A percentile compares a stretch with the other conserved stretches of the same genome.
Evolutionary conservation across 768 basidiomycete genomes (phyloP).

Genomic region (Pisolithus albus): DNA sequence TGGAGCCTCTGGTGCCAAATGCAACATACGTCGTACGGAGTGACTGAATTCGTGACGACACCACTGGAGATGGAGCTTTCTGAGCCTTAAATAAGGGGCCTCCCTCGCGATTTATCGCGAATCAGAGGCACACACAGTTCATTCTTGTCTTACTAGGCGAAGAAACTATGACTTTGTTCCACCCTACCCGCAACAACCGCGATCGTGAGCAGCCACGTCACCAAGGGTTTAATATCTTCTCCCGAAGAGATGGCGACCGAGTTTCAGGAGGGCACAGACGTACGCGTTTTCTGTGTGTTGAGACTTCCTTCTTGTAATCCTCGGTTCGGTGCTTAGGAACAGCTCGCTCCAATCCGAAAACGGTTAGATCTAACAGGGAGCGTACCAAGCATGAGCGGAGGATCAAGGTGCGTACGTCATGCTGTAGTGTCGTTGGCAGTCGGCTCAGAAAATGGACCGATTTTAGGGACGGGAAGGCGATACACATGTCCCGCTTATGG

Average conservation of each 20-base stretch:
- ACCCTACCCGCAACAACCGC: no score
- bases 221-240: neutral
- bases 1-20: no score
- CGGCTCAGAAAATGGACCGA: neutral
- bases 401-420: conserved; percentile 35
- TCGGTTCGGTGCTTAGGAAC: conserved; percentile 29
- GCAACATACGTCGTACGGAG: no score
- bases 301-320: conserved; percentile 5
- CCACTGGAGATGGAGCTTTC: no score
- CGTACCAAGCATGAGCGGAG: conserved; percentile 41
- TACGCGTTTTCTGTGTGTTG: conserved; percentile 19
- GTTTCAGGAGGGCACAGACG: conserved; percentile 42
- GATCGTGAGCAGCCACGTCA: no score
- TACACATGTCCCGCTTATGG: conserved; percentile 45
- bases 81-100: no score
- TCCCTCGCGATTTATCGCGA: no score
- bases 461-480: conserved; percentile 34
- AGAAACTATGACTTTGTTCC: no score
- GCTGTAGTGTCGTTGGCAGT: neutral
- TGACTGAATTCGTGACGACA: no score
- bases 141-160: no score
- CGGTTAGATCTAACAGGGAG: conserved; percentile 35
- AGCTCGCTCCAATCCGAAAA: conserved; percentile 43
- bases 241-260: conserved; percentile 32
- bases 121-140: no score